phyloP scores from a whole-genome alignment of 1,139 yeast genomes.

The Kurtzmaniella quercitrusa region DNA sequence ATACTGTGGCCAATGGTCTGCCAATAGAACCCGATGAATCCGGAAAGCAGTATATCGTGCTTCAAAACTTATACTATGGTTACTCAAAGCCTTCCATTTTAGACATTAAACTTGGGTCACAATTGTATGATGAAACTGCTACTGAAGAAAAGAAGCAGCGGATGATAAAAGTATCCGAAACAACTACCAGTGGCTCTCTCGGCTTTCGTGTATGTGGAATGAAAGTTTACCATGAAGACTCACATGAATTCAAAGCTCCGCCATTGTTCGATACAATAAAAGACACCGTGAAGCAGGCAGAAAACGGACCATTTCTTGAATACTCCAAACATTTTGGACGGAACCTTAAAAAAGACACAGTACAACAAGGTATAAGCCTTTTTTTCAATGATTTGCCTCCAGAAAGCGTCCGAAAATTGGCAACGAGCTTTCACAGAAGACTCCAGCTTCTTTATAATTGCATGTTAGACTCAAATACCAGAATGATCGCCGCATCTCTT shows the following conservation, averaged over 20 bases:
- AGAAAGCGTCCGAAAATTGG: conserved; percentile 21
- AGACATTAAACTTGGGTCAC: conserved; percentile 79
- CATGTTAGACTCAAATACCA: conserved; percentile 54
- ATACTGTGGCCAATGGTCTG: conserved; percentile 16
- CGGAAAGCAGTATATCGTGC: conserved; percentile 49
- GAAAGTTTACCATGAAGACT: conserved; percentile 44
- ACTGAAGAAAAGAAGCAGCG: conserved; percentile 57
- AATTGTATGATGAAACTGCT: conserved; percentile 61
- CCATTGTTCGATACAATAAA: conserved; percentile 12
- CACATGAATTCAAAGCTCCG: conserved; percentile 3
- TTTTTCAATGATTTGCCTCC: conserved; percentile 44
- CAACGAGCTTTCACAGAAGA: conserved; percentile 48
- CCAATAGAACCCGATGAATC: conserved; percentile 4
- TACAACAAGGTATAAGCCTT: conserved; percentile 45
- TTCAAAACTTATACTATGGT: conserved; percentile 66
- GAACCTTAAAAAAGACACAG: conserved; percentile 38
- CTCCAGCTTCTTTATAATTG: conserved; percentile 64
- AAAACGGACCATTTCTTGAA: conserved; percentile 27
- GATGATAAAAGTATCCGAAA: conserved; percentile 55
- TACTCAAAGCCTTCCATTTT: conserved; percentile 65
- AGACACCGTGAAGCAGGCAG: conserved; percentile 11
- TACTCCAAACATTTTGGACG: conserved; percentile 76
- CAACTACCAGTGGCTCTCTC: conserved; percentile 78
- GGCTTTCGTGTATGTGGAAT: conserved; percentile 85
- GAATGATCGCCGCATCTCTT: conserved; percentile 73